Conservation (phyloP, 441 rosid species). For the Erodium chrysanthum region DNA sequence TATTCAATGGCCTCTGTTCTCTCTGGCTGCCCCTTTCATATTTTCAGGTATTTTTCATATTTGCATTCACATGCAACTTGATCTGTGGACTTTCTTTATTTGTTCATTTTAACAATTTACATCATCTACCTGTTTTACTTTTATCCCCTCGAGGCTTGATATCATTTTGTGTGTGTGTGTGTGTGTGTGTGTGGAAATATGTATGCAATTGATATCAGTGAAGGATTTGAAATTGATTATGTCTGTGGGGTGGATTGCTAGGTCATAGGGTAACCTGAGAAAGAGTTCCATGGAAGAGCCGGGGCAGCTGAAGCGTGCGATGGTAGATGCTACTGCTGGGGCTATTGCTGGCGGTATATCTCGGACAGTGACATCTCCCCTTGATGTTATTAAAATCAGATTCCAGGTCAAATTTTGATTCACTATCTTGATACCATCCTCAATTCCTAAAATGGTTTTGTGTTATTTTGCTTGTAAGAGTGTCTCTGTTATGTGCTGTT, state of each 20-base stretch:
- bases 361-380: conserved; percentile 89
- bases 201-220: not conserved
- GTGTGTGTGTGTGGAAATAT: not conserved
- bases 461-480: too few species aligned
- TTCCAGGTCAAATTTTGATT: conserved; percentile 51
- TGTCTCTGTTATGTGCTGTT: too few species aligned
- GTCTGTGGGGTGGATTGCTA: conserved; percentile 11
- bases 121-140: not conserved
- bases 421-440: not conserved
- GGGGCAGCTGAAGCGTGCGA: conserved; percentile 60
- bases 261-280: conserved; percentile 25
- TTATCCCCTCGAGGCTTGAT: not conserved
- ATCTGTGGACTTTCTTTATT: too few species aligned
- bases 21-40: not conserved
- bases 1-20: not conserved
- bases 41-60: not conserved
- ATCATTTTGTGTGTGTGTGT: not conserved
- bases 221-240: conserved; percentile 1
- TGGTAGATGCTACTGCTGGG: conserved; percentile 61
- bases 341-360: conserved; percentile 73
- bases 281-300: conserved; percentile 41
- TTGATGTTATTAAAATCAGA: conserved; percentile 93
- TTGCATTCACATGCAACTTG: too few species aligned
- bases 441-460: not conserved
- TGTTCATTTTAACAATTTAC: too few species aligned